Base-by-base conservation (phyloP, 2,329 filamentous ascomycete species). In the Mycosphaerella sp. region DNA sequence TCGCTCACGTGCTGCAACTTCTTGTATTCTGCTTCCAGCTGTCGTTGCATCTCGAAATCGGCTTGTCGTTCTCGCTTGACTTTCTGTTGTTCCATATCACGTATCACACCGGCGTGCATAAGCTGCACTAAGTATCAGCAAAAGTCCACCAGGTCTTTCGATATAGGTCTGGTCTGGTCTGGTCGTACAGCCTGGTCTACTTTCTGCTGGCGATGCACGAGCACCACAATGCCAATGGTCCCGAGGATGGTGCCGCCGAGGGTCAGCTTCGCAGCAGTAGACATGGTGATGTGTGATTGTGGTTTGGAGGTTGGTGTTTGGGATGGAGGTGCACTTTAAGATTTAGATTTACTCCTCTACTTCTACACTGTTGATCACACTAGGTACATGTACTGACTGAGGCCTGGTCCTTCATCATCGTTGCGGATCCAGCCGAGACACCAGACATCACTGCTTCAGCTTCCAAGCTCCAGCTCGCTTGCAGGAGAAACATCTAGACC, bases 101-200 rank as follows among this genome's bases (percentile, higher is more conserved):
- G 87, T 58, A 97, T 75, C 37, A 98, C 93, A 40, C 93, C 93
- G 60, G 86, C 81, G 66, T 98, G 93, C 93, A 98, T 98, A 51
- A 88, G 87, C 93, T 91, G 56, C 30, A 30, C 21, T 17, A 51
- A 57, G 46, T 58, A 53, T 55, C 41, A 40, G 25, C 30, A 36
- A 35, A 27, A 27, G 32, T 18, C 4, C 39, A 44, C 21, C 10
- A 32, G 16, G 17, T 6, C 27, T 8, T 25, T 21, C n/a, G 27
- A 25, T 8, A 6, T n/a, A 44, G n/a, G 42, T 41, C 53, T 16
- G 53, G 37, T 41, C 53, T 16, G 53, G 37, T 34, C 36, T 7
- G 6, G 25, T 46, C 82, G 54, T 76, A 95, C 91, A 58, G 81
- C 79, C 76, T 87, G 84, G 67, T 98, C 93, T 30, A 79, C 78